These are phyloP conservation scores for Torulaspora delbrueckii DNA, from an alignment of 805 yeast genomes.

Conservation along the genomic window DNA sequence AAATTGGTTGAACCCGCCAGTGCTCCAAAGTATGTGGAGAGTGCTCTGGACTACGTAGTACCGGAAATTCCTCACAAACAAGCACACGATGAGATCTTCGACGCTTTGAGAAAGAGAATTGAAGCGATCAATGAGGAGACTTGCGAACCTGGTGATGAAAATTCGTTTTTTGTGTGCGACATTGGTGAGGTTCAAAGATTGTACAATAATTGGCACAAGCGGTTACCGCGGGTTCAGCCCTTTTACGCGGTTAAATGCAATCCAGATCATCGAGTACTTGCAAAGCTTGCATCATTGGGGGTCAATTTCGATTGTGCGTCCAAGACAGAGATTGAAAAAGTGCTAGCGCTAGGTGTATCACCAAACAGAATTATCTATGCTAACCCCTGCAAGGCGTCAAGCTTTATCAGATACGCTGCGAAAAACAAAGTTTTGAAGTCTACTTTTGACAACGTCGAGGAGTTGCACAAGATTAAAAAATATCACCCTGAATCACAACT, in stretches of 20 bases:
- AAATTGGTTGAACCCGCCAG: background rate
- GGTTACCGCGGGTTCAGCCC: constrained; percentile 76
- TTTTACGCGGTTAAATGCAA: constrained; percentile 94
- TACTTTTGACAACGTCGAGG: constrained; percentile 87
- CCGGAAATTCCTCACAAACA: constrained; percentile 27
- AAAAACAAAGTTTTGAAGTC: constrained; percentile 56
- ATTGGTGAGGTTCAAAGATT: constrained; percentile 65
- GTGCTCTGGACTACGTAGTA: background rate
- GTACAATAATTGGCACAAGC: constrained; percentile 54
- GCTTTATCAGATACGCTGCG: constrained; percentile 72
- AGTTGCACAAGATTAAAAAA: constrained; percentile 64
- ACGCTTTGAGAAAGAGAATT: constrained; percentile 41
- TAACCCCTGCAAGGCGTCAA: constrained; percentile 87
- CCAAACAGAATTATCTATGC: constrained; percentile 78
- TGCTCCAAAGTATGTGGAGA: background rate
- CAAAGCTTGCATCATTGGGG: constrained; percentile 55
- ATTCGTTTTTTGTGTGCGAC: constrained; percentile 86
- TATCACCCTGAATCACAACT: constrained; percentile 66
- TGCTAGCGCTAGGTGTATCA: constrained; percentile 57
- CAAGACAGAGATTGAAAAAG: constrained; percentile 67
- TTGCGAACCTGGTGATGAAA: constrained; percentile 73
- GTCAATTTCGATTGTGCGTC: constrained; percentile 93
- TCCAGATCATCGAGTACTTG: constrained; percentile 58
- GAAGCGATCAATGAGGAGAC: constrained; percentile 46
- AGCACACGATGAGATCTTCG: constrained; percentile 36